These are phyloP conservation scores for Dictyostelium citrinum DNA, from an alignment of 78 protist genomes.

Conservation along the genomic window DNA sequence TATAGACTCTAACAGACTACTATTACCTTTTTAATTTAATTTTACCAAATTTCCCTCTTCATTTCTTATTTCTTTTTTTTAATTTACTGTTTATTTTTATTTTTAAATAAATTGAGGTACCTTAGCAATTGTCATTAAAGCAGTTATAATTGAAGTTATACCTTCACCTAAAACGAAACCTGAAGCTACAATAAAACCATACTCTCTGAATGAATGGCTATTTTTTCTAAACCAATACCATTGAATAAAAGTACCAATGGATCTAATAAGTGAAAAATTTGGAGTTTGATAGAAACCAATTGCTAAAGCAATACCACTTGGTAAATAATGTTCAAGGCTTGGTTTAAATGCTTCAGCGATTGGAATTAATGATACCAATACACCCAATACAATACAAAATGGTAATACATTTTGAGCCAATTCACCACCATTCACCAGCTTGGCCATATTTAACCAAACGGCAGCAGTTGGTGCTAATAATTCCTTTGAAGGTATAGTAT, in stretches of 20 bases:
- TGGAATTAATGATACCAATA: constrained; percentile 72
- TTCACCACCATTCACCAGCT: constrained; percentile 51
- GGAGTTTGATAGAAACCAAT: constrained; percentile 86
- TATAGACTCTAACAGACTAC: no score
- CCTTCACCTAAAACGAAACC: constrained; percentile 92
- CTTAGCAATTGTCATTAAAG: background rate
- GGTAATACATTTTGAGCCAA: constrained; percentile 68
- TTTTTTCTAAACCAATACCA: constrained; percentile 19
- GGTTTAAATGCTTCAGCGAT: constrained; percentile 40
- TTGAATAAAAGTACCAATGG: constrained; percentile 76
- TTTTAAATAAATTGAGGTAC: background rate
- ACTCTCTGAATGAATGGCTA: background rate
- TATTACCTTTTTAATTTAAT: no score
- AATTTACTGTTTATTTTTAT: background rate
- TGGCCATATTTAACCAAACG: constrained; percentile 77
- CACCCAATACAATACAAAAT: constrained; percentile 68
- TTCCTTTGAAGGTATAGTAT: background rate
- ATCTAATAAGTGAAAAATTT: constrained; percentile 81
- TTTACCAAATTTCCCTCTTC: no score
- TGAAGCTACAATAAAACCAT: constrained; percentile 83
- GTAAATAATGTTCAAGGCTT: constrained; percentile 29
- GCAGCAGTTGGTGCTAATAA: constrained; percentile 63
- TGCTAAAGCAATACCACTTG: constrained; percentile 85
- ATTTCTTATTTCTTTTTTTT: no score
- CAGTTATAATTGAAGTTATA: constrained; percentile 81